phyloP scores from a whole-genome alignment of 1,284 basidiomycete species.

The Rugosomyces carneus region DNA sequence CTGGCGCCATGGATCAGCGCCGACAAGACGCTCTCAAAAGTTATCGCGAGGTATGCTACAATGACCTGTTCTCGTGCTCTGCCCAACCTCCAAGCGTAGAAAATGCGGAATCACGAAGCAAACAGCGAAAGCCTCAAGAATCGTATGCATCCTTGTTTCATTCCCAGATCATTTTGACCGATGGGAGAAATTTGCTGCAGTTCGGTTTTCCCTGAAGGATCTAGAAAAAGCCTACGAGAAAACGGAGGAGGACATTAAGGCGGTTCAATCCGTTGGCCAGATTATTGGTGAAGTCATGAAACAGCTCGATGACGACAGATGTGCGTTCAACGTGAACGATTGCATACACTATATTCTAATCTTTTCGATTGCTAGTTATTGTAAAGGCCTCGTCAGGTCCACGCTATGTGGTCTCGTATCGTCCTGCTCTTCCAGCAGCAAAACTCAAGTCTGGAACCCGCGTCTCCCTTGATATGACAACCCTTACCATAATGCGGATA shows the following conservation, averaged over 20 bases:
- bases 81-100: constrained; percentile 42
- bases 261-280: constrained; percentile 97
- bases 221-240: constrained; percentile 89
- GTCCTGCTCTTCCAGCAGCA: constrained; percentile 84
- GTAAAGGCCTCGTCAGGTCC: constrained; percentile 99
- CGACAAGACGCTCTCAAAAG: constrained; percentile 58
- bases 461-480: constrained; percentile 99
- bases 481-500: constrained; percentile 97
- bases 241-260: constrained; percentile 99
- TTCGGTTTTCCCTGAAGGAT: constrained; percentile 81
- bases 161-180: neutral
- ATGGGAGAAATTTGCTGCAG: constrained; percentile 29
- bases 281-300: constrained; percentile 99
- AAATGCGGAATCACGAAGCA: constrained; percentile 84
- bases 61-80: neutral
- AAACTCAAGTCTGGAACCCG: constrained; percentile 95
- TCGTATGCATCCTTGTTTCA: constrained; percentile 42
- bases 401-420: constrained; percentile 98
- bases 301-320: constrained; percentile 96
- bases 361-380: constrained; percentile 61
- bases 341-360: neutral
- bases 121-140: constrained; percentile 84
- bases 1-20: constrained; percentile 52
- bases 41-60: constrained; percentile 53
- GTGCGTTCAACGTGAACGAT: constrained; percentile 43